Percentiles rank a stretch among this genome's conserved stretches.
phyloP scores from a whole-genome alignment of 768 basidiomycete genomes.

The Tephrocybe sp. region DNA sequence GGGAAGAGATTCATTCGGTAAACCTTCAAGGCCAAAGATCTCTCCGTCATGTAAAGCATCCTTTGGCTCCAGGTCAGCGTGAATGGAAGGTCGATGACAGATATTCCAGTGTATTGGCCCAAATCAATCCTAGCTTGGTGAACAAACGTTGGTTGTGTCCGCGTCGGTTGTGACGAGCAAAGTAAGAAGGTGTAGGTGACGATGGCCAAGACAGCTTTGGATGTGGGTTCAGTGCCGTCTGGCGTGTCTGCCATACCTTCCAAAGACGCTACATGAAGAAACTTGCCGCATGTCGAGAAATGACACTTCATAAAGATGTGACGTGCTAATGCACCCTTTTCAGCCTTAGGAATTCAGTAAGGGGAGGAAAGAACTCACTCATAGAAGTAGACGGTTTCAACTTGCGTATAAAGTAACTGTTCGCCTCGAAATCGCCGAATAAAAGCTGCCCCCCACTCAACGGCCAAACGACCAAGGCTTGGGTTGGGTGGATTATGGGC shows the following conservation, averaged over 20 bases:
- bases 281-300: not conserved
- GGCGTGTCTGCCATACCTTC: not conserved
- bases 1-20: conserved; percentile 1
- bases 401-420: conserved; percentile 2
- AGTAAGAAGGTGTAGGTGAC: conserved; percentile 1
- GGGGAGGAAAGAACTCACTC: not conserved
- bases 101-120: not conserved
- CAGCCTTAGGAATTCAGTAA: not conserved
- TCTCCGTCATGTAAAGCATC: not conserved
- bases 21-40: not conserved
- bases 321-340: not conserved
- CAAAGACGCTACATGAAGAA: conserved; percentile 1
- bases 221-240: no score
- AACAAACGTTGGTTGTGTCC: not conserved
- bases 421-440: not conserved
- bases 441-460: conserved; percentile 1
- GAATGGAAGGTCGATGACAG: not conserved
- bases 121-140: not conserved
- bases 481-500: not conserved
- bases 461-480: conserved; percentile 2
- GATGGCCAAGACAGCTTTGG: not conserved
- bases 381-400: conserved; percentile 2
- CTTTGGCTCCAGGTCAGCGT: conserved; percentile 2
- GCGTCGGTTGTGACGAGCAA: conserved; percentile 3
- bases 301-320: conserved; percentile 4